Conservation (phyloP, 257 asterid species). For the Solanum okadae region DNA sequence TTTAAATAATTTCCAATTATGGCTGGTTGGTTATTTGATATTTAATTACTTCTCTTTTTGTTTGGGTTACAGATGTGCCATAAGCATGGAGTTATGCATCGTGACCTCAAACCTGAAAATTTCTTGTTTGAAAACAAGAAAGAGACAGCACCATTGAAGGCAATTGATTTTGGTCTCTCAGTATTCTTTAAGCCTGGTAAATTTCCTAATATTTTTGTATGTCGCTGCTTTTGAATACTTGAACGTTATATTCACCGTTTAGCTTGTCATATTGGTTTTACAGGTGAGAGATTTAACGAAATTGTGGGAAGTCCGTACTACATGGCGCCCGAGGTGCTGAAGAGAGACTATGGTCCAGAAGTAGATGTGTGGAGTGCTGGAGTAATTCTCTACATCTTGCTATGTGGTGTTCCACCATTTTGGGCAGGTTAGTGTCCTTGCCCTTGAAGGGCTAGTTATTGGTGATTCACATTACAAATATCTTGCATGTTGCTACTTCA, state of each 20-base stretch:
- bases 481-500: neutral
- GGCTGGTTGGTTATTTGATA: neutral
- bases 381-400: constrained; percentile 38
- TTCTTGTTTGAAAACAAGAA: constrained; percentile 36
- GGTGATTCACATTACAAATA: neutral
- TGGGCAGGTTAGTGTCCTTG: constrained; percentile 32
- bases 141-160: constrained; percentile 39
- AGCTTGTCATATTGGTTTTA: neutral
- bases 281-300: constrained; percentile 34
- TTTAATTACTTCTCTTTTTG: neutral
- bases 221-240: neutral
- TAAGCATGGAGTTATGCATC: constrained; percentile 43
- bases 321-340: constrained; percentile 50
- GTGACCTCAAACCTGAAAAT: constrained; percentile 46
- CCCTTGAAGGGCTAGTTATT: neutral
- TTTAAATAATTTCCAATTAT: neutral
- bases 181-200: constrained; percentile 40
- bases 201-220: neutral
- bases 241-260: neutral
- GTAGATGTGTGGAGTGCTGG: constrained; percentile 55
- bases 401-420: constrained; percentile 45
- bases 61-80: constrained; percentile 32
- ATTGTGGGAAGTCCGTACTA: constrained; percentile 46
- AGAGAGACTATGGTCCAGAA: constrained; percentile 41
- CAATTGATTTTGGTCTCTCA: constrained; percentile 41